A percentile compares a stretch with the other conserved stretches of the same genome.
These are phyloP conservation scores for Fragilaria radians DNA, from an alignment of 108 stramenopile species.

Conservation along the genomic window DNA sequence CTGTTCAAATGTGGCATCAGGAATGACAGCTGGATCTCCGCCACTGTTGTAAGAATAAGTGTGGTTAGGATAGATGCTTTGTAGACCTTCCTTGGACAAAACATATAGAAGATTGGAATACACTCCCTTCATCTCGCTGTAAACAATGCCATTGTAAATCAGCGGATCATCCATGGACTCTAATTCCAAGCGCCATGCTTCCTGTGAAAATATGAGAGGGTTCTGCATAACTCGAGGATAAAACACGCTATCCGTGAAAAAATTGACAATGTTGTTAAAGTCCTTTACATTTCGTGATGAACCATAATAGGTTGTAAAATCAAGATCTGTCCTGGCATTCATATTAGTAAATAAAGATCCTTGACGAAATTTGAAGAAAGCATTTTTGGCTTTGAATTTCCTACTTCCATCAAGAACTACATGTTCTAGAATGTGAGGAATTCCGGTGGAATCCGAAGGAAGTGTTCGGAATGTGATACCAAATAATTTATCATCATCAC, in stretches of 20 bases:
- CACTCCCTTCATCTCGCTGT: slow-evolving; percentile 99
- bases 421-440: slow-evolving; percentile 99
- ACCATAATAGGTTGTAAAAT: slow-evolving; percentile 98
- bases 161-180: slow-evolving; percentile 81
- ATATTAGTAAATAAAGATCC: slow-evolving; percentile 95
- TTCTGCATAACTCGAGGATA: slow-evolving; percentile 87
- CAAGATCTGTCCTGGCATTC: slow-evolving; percentile 99
- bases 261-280: slow-evolving; percentile 98
- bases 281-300: slow-evolving; percentile 95
- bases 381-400: slow-evolving; percentile 96
- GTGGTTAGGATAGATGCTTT: slow-evolving; percentile 92
- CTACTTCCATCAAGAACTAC: slow-evolving; percentile 94
- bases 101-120: slow-evolving; percentile 91
- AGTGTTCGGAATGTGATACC: slow-evolving; percentile 99
- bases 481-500: slow-evolving; percentile 98
- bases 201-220: slow-evolving; percentile 91
- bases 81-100: slow-evolving; percentile 81
- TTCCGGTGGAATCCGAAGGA: slow-evolving; percentile 91
- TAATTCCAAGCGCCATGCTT: slow-evolving; percentile 98
- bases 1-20: slow-evolving; percentile 89
- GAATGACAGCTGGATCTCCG: slow-evolving; percentile 94
- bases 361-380: slow-evolving; percentile 96
- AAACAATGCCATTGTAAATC: slow-evolving; percentile 98
- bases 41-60: slow-evolving; percentile 94
- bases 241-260: slow-evolving; percentile 96